A percentile compares a stretch with the other conserved stretches of the same genome.
These are phyloP conservation scores for Chaetomium fimeti DNA, from an alignment of 495 filamentous ascomycete species.

Conservation along the genomic window DNA sequence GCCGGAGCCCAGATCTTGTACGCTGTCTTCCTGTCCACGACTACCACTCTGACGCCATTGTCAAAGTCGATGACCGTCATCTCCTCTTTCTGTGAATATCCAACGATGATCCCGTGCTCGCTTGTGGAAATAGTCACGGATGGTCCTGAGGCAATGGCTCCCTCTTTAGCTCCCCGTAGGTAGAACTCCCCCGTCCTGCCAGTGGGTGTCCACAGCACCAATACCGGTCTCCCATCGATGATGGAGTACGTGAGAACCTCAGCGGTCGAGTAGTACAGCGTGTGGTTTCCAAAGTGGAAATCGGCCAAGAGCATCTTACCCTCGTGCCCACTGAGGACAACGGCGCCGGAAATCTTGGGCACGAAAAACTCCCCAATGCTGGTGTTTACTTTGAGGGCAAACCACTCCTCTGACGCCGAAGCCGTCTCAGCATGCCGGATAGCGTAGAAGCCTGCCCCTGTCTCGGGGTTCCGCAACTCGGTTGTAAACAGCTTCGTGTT, in stretches of 20 bases:
- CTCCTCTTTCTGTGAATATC: slow-evolving; percentile 34
- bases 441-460: slow-evolving; percentile 57
- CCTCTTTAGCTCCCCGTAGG: slow-evolving; percentile 28
- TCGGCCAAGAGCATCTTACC: slow-evolving; percentile 72
- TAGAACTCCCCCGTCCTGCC: slow-evolving; percentile 47
- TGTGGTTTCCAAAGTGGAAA: slow-evolving; percentile 63
- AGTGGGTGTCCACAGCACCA: slow-evolving; percentile 41
- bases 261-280: slow-evolving; percentile 69
- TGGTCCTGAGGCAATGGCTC: slow-evolving; percentile 41
- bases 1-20: slow-evolving; percentile 71
- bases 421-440: slow-evolving; percentile 52
- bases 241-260: slow-evolving; percentile 66
- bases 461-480: slow-evolving; percentile 57
- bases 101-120: not conserved
- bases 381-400: slow-evolving; percentile 37
- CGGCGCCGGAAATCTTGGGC: slow-evolving; percentile 59
- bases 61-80: slow-evolving; percentile 7
- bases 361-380: slow-evolving; percentile 55
- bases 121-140: not conserved
- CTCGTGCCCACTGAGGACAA: slow-evolving; percentile 69
- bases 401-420: slow-evolving; percentile 46
- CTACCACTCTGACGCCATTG: slow-evolving; percentile 1
- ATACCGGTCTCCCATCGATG: slow-evolving; percentile 45
- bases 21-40: slow-evolving; percentile 60
- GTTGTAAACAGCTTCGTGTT: slow-evolving; percentile 48